These are phyloP conservation scores for Leishmania tropica DNA, from an alignment of 208 protist genomes.

Conservation along the genomic window DNA sequence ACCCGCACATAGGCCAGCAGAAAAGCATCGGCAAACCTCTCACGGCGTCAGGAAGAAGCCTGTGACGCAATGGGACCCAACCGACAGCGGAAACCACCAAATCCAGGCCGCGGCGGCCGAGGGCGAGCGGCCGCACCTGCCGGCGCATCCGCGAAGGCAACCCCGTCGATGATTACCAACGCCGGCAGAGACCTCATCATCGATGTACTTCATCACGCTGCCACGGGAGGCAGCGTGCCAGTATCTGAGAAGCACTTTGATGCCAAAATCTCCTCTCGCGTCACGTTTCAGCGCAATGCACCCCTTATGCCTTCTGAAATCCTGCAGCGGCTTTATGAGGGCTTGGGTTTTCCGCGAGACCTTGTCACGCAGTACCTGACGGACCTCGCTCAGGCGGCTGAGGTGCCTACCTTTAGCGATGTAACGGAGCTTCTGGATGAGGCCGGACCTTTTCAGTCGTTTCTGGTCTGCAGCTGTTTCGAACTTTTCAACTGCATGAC, in stretches of 20 bases:
- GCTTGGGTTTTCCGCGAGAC: slow-evolving; percentile 86
- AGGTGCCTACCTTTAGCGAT: slow-evolving; percentile 57
- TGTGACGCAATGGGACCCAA: slow-evolving; percentile 70
- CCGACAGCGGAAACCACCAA: slow-evolving; percentile 64
- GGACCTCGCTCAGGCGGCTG: slow-evolving; percentile 53
- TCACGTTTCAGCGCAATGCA: slow-evolving; percentile 83
- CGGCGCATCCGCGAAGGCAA: slow-evolving; percentile 19
- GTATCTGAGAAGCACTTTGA: slow-evolving; percentile 91
- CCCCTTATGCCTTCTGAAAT: slow-evolving; percentile 74
- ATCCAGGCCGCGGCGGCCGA: slow-evolving; percentile 36
- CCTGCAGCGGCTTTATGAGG: slow-evolving; percentile 77
- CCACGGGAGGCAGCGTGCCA: slow-evolving; percentile 73
- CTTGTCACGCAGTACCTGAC: slow-evolving; percentile 80
- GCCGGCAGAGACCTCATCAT: slow-evolving; percentile 82
- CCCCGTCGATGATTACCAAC: slow-evolving; percentile 75
- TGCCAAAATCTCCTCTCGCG: slow-evolving; percentile 42
- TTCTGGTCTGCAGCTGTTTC: slow-evolving; percentile 82
- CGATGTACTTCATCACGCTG: slow-evolving; percentile 89
- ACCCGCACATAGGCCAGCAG: no score
- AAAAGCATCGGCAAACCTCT: neutral
- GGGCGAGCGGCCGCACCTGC: slow-evolving; percentile 29
- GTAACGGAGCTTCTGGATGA: slow-evolving; percentile 70
- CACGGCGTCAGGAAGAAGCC: neutral
- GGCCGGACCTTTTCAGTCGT: slow-evolving; percentile 63
- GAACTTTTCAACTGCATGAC: slow-evolving; percentile 88